Evolutionary conservation across 2,329 filamentous ascomycete species (phyloP).

Genomic region (Aspergillus glaucus): DNA sequence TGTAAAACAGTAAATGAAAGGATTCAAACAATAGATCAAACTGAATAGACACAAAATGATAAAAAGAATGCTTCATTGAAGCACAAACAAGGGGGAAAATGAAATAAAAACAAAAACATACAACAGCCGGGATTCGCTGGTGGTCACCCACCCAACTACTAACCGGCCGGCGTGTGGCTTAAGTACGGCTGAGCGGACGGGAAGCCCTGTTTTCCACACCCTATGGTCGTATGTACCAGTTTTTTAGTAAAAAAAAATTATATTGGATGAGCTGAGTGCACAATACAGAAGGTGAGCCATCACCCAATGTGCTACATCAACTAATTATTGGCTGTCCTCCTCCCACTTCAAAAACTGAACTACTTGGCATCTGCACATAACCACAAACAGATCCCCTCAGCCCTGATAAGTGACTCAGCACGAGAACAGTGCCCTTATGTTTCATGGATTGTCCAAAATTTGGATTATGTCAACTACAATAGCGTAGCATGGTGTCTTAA

Average conservation of each 20-base stretch:
- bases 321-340: background rate
- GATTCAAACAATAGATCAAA: background rate
- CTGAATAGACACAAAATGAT: background rate
- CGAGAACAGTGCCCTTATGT: background rate
- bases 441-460: background rate
- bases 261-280: too few species aligned
- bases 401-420: background rate
- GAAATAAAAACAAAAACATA: too few species aligned
- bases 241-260: too few species aligned
- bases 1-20: background rate
- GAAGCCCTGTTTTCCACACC: too few species aligned
- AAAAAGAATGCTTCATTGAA: background rate
- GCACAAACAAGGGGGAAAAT: background rate
- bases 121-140: too few species aligned
- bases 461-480: background rate
- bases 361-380: background rate
- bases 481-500: background rate
- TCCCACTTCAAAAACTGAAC: background rate
- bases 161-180: too few species aligned
- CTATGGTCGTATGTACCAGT: too few species aligned
- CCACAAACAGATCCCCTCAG: background rate
- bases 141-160: too few species aligned
- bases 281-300: background rate
- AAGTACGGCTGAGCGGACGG: too few species aligned
- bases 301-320: background rate